These are phyloP conservation scores for Citrus sp. DNA, from an alignment of 345 rosid species.

Conservation along the genomic window DNA sequence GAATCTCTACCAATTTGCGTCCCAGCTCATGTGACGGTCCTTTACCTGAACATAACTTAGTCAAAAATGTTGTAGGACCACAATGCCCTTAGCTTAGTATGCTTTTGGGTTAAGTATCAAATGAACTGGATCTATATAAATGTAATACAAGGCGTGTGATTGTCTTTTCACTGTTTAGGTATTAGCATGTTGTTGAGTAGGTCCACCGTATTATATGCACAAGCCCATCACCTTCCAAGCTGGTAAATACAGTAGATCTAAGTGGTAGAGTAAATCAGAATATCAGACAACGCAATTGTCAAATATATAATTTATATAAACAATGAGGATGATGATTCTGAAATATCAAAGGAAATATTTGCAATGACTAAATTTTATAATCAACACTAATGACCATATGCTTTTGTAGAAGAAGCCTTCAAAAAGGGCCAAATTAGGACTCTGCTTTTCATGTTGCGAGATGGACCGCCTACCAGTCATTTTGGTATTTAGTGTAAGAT, in stretches of 20 bases:
- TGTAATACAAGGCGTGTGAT: constrained; percentile 13
- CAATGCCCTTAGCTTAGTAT: constrained; percentile 27
- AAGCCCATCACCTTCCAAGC: not conserved
- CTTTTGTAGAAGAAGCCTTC: not conserved
- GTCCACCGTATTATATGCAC: constrained; percentile 9
- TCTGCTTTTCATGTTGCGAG: not conserved
- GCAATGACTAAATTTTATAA: not conserved
- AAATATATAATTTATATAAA: not conserved
- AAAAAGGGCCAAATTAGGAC: not conserved
- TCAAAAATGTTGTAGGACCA: constrained; percentile 24
- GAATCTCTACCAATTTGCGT: constrained; percentile 39
- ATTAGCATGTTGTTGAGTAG: not conserved
- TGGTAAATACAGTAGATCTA: constrained; percentile 2
- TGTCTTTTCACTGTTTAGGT: constrained; percentile 17
- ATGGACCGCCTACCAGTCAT: not conserved
- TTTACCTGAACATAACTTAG: constrained; percentile 12
- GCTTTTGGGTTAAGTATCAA: not conserved
- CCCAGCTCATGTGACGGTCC: constrained; percentile 56
- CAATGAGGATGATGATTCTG: not conserved
- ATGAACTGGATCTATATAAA: constrained; percentile 11
- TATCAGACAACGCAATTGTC: not conserved
- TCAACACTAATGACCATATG: not conserved
- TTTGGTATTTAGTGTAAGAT: not conserved
- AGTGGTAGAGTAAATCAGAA: not conserved
- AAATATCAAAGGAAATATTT: not conserved